Evolutionary conservation across 2,329 filamentous ascomycete species (phyloP).

Genomic region (Bipolaris sorokiniana): DNA sequence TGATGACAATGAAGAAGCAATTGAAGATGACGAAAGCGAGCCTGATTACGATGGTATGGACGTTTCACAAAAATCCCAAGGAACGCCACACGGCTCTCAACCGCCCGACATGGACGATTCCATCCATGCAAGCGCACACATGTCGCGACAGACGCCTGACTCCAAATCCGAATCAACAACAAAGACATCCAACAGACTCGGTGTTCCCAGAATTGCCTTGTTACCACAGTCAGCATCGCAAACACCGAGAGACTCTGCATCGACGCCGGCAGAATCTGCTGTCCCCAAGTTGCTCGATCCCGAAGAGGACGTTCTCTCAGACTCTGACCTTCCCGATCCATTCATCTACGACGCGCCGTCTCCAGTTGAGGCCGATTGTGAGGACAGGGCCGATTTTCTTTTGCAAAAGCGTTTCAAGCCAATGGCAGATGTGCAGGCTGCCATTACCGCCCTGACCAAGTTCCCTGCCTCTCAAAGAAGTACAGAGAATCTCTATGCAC

Average conservation of each 20-base stretch:
- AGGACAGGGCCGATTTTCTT: constrained; percentile 51
- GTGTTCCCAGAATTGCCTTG: constrained; percentile 32
- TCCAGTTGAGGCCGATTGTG: constrained; percentile 43
- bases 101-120: constrained; percentile 24
- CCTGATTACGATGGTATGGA: constrained; percentile 22
- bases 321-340: constrained; percentile 47
- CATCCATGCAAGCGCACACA: constrained; percentile 16
- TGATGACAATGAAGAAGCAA: constrained; percentile 22
- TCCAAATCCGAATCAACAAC: constrained; percentile 12
- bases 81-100: constrained; percentile 26
- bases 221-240: constrained; percentile 30
- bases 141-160: constrained; percentile 11
- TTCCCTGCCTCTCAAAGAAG: constrained; percentile 52
- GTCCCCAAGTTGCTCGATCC: constrained; percentile 35
- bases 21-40: constrained; percentile 27
- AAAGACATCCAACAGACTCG: constrained; percentile 17
- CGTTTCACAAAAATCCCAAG: constrained; percentile 17
- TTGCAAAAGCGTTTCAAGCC: constrained; percentile 50
- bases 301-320: constrained; percentile 44
- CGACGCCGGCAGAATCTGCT: constrained; percentile 32
- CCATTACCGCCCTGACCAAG: constrained; percentile 54
- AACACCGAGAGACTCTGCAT: constrained; percentile 34
- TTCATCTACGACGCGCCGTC: constrained; percentile 39
- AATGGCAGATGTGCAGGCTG: constrained; percentile 51
- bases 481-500: constrained; percentile 60